A percentile compares a stretch with the other conserved stretches of the same genome.
These are phyloP conservation scores for Cutaneotrichosporon sp. DNA, from an alignment of 1,284 basidiomycete species.

Conservation along the genomic window DNA sequence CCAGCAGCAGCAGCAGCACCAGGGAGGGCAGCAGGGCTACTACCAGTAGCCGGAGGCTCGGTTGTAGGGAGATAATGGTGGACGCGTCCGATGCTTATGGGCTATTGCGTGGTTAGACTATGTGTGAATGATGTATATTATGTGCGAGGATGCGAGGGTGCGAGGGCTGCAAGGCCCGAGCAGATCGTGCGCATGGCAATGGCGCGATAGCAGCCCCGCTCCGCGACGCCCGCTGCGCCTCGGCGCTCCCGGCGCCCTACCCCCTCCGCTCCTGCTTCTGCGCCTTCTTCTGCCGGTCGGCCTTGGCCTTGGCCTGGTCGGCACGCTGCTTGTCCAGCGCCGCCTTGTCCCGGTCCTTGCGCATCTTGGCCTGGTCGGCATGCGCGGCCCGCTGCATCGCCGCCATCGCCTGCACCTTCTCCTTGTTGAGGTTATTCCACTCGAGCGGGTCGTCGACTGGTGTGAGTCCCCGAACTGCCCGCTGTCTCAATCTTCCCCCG, in stretches of 20 bases:
- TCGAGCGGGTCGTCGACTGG: slow-evolving; percentile 42
- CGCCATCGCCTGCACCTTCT: slow-evolving; percentile 43
- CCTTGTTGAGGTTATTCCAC: slow-evolving; percentile 48
- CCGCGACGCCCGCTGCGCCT: too few species aligned
- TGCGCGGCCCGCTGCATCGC: slow-evolving; percentile 47
- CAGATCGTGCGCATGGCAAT: too few species aligned
- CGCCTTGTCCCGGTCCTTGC: slow-evolving; percentile 47
- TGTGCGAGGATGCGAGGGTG: too few species aligned
- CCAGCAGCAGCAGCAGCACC: background rate
- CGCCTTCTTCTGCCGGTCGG: slow-evolving; percentile 54
- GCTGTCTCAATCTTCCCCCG: too few species aligned
- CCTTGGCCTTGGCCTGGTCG: slow-evolving; percentile 51
- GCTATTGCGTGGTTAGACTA: background rate
- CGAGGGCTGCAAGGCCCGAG: too few species aligned
- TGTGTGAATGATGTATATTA: background rate
- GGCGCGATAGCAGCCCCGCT: too few species aligned
- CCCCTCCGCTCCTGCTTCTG: slow-evolving; percentile 50
- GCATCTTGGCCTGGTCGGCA: slow-evolving; percentile 36
- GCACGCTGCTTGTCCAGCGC: slow-evolving; percentile 53
- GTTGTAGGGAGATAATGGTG: background rate
- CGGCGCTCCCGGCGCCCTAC: background rate
- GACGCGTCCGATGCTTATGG: background rate
- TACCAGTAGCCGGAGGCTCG: background rate
- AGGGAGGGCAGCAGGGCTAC: background rate
- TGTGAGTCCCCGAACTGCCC: too few species aligned